These are phyloP conservation scores for Cordyceps javanica DNA, from an alignment of 2,329 filamentous ascomycete species.

Conservation along the genomic window DNA sequence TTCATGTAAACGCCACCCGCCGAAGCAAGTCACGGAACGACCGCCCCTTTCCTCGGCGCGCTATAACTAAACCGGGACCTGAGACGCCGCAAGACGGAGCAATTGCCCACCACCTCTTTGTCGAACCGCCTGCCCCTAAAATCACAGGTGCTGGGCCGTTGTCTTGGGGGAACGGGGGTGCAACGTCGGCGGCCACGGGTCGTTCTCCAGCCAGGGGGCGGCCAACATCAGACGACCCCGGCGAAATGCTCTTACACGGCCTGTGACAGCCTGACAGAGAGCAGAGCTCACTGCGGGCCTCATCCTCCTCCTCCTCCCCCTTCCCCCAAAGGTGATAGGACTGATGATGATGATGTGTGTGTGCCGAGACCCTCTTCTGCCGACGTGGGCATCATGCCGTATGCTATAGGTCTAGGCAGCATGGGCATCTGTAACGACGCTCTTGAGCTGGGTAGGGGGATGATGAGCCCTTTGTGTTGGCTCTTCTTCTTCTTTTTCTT, in stretches of 20 bases:
- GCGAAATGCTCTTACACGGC: constrained; percentile 1
- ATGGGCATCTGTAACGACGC: too few relatives aligned
- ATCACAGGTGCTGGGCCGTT: too few relatives aligned
- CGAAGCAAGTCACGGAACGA: neutral
- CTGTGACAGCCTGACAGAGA: neutral
- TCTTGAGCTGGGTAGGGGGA: too few relatives aligned
- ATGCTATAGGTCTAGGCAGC: too few relatives aligned
- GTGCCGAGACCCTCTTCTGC: too few relatives aligned
- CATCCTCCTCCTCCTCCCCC: too few relatives aligned
- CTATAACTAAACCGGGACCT: neutral
- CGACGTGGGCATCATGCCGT: too few relatives aligned
- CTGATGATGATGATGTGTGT: too few relatives aligned
- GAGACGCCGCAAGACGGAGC: neutral
- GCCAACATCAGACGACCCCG: neutral
- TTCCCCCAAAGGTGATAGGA: too few relatives aligned
- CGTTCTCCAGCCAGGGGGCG: neutral
- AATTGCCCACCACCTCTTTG: neutral
- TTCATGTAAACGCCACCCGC: neutral
- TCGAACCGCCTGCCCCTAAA: neutral
- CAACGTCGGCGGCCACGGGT: neutral
- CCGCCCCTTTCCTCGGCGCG: neutral
- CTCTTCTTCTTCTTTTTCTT: too few relatives aligned
- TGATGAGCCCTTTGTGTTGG: too few relatives aligned
- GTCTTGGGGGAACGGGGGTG: neutral
- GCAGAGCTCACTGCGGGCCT: too few relatives aligned